Evolutionary conservation across 495 filamentous ascomycete genomes (phyloP), one percentile per base, ranked within the genome.

Genomic region (Cairneyella variabilis): DNA sequence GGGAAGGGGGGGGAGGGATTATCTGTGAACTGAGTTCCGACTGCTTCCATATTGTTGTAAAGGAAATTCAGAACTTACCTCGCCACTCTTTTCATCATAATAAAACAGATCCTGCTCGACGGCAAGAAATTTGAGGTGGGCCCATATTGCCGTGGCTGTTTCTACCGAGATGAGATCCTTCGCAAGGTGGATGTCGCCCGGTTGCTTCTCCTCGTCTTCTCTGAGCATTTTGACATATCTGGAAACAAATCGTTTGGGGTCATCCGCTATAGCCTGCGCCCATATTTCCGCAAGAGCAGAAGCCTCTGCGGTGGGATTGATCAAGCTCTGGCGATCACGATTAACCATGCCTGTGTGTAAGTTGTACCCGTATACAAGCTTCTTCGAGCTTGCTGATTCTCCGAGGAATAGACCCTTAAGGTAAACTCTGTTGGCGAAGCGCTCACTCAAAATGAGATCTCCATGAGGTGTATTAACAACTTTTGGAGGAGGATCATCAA

Each of bases 171-270:
- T 60, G 10, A 48, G n/a, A 0, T 32, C 23, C 18, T 47, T 20
- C 16, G 49, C 53, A 22, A 43, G 26, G 16, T 52, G 21, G 12
- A 60, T 53, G 41, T 60, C 58, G 10, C 16, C 53, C 6, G 37
- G 25, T 12, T 56, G 39, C n/a, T n/a, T n/a, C n/a, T n/a, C n/a
- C n/a, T n/a, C n/a, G 25, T 59, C 32, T 16, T 64, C 64, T 25
- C 23, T 48, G 10, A 65, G 57, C 41, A 67, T 50, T 28, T 57
- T 57, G n/a, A 58, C 44, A 46, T 64, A 67, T 26, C 57, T 49
- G 11, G 34, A 34, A 18, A 67, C 25, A 1, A 50, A 41, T 8
- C 42, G 36, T 26, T 17, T 5, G 20, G 51, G 40, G 7, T 60
- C 36, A 22, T 36, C 42, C 7, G 21, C 21, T 16, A 66, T 54